Base-by-base conservation (phyloP, 305 asterid species). In the Stenogyne calaminthoides region DNA sequence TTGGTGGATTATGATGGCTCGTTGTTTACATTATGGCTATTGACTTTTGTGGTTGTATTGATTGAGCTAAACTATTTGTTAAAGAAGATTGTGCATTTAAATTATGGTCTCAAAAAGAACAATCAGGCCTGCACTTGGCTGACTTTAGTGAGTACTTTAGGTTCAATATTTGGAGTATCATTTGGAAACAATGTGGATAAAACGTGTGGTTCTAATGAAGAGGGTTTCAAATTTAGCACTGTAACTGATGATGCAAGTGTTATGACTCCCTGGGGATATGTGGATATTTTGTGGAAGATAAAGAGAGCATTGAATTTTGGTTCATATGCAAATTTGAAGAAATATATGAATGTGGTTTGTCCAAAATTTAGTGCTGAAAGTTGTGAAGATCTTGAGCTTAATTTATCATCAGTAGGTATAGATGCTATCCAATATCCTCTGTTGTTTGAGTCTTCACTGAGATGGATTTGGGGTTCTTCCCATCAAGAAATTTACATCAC, bases 161-260 rank as follows among this genome's bases (percentile, higher is more conserved):
- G 87, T 77, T 91, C 97, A 3, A 78, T 89, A 8, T 91, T 87
- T 72, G 83, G 70, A 81, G 92, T 91, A 51, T 91, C 89, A 1
- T 86, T 87, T 64, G 95, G 97, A 59, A 88, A 83, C 32, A 93
- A 91, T 20, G 68, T 91, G 49, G 90, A 91, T 72, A 85, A 85
- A 66, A 83, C 88, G 91, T 84, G 87, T 70, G 93, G 93, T 71
- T 78, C 95, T 29, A 87, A 75, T 11, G 93, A 91, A 78, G 90
- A 86, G 81, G 93, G 93, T 19, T 67, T 32, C 9, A 70, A 63
- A 44, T 91, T 91, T 69, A 78, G 83, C 74, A 57, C 25, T 42
- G 96, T 96, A 7, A 84, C 88, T 78, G 96, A 91, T 78, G 79
- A 84, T 74, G 93, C 97, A 20, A 91, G 91, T 71, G 90, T 79